Percentiles rank a stretch among this genome's conserved stretches.
These are phyloP conservation scores for Tetradesmus obliquus DNA, from an alignment of 139 green algal genomes.

Conservation along the genomic window DNA sequence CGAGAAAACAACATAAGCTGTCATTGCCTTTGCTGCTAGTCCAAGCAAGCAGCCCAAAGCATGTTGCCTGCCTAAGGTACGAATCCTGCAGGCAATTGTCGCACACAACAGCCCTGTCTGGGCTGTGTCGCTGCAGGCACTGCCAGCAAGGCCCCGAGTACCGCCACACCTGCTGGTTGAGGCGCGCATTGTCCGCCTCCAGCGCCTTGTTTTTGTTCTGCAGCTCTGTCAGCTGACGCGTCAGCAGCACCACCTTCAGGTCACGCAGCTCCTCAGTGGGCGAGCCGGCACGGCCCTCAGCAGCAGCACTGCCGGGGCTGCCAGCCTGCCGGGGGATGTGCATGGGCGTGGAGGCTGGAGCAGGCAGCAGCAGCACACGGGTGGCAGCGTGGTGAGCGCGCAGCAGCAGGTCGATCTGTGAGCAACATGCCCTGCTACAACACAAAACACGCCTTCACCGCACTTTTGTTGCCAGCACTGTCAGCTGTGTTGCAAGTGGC, in stretches of 20 bases:
- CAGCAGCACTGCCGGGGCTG: not conserved
- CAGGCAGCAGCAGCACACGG: not conserved
- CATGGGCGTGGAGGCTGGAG: not conserved
- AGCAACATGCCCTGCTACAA: too few species aligned
- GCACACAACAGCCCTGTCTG: too few species aligned
- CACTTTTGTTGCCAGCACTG: too few species aligned
- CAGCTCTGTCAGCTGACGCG: conserved; percentile 23
- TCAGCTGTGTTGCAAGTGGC: too few species aligned
- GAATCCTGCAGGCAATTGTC: too few species aligned
- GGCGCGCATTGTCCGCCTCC: conserved; percentile 12
- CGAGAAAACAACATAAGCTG: not conserved
- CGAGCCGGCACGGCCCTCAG: not conserved
- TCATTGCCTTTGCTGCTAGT: not conserved
- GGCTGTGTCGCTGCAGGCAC: not conserved
- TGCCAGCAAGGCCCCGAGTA: not conserved
- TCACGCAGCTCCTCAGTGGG: conserved; percentile 30
- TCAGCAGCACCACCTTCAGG: conserved; percentile 28
- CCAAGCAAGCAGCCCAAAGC: not conserved
- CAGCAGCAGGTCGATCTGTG: not conserved
- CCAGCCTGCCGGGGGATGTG: not conserved
- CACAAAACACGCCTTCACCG: too few species aligned
- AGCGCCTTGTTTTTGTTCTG: conserved; percentile 24
- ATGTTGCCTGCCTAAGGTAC: too few species aligned
- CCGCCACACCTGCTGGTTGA: conserved; percentile 34
- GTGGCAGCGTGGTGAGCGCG: not conserved